phyloP scores from a whole-genome alignment of 2,329 filamentous ascomycete genomes.

The Myriosclerotinia duriaeana region DNA sequence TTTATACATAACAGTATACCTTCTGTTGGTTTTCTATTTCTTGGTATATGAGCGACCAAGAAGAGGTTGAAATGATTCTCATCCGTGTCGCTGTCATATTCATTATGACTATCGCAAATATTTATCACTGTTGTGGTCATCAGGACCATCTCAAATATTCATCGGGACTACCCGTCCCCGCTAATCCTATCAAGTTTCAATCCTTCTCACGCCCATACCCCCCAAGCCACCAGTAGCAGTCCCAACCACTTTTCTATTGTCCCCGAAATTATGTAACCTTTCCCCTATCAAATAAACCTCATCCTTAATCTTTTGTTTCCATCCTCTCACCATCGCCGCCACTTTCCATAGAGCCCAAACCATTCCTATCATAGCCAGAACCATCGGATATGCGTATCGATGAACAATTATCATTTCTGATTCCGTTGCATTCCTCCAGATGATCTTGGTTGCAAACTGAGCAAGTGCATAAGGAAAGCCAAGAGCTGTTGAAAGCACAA shows the following conservation, averaged over 20 bases:
- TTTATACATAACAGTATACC: background rate
- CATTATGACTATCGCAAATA: background rate
- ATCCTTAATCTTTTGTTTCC: constrained; percentile 81
- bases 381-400: constrained; percentile 72
- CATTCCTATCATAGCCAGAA: constrained; percentile 42
- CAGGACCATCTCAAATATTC: background rate
- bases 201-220: constrained; percentile 30
- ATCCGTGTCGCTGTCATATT: background rate
- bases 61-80: background rate
- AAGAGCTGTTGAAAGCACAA: constrained; percentile 63
- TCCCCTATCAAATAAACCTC: constrained; percentile 97
- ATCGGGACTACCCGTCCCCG: no score
- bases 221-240: constrained; percentile 1
- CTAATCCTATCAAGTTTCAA: constrained; percentile 32
- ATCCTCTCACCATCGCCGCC: constrained; percentile 65
- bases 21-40: background rate
- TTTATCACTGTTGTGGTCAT: background rate
- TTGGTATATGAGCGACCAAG: background rate
- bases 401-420: constrained; percentile 45
- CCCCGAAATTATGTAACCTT: constrained; percentile 89
- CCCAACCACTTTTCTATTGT: constrained; percentile 32
- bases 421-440: constrained; percentile 36
- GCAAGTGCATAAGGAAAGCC: constrained; percentile 63
- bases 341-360: constrained; percentile 54
- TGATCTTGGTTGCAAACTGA: constrained; percentile 48